Percentiles rank a stretch among this genome's conserved stretches.
Evolutionary conservation across 495 filamentous ascomycete species (phyloP).

Genomic region (Penicillium bovifimosum): DNA sequence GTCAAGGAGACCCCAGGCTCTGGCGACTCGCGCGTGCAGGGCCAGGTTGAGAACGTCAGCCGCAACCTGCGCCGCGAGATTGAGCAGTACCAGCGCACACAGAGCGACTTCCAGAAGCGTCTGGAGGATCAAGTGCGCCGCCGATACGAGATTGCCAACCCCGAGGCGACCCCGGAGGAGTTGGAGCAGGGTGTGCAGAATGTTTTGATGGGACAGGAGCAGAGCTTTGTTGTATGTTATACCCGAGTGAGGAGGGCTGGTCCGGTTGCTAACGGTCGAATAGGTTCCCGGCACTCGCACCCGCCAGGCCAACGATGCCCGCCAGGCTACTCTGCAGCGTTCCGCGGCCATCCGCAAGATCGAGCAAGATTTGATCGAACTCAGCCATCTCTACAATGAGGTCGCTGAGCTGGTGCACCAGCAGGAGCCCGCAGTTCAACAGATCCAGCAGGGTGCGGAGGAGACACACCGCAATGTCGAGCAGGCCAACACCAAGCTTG

Average conservation of each 20-base stretch:
- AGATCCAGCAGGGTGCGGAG: conserved; percentile 78
- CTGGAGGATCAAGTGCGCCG: conserved; percentile 77
- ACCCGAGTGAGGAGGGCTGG: not conserved
- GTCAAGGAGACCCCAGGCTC: conserved; percentile 76
- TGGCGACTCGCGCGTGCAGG: conserved; percentile 59
- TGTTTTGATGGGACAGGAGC: conserved; percentile 58
- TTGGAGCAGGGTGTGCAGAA: conserved; percentile 70
- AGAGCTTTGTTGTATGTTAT: conserved; percentile 61
- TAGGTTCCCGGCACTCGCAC: conserved; percentile 64
- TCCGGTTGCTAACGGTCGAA: conserved; percentile 5
- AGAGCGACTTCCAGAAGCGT: conserved; percentile 69
- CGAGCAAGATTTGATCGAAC: conserved; percentile 77
- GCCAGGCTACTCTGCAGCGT: conserved; percentile 71
- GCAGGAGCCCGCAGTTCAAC: conserved; percentile 69
- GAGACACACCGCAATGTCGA: conserved; percentile 71
- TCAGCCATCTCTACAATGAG: conserved; percentile 78
- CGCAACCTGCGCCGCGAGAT: conserved; percentile 72
- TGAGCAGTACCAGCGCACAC: conserved; percentile 70
- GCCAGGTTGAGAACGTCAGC: conserved; percentile 75
- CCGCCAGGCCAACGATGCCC: conserved; percentile 70
- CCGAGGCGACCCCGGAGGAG: conserved; percentile 76
- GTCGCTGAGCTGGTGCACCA: conserved; percentile 75
- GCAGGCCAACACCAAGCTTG: conserved; percentile 76
- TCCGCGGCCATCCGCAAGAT: conserved; percentile 90
- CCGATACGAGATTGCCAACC: conserved; percentile 84